Base-by-base conservation (phyloP, 2,329 filamentous ascomycete species). In the Diaporthe ilicicola region DNA sequence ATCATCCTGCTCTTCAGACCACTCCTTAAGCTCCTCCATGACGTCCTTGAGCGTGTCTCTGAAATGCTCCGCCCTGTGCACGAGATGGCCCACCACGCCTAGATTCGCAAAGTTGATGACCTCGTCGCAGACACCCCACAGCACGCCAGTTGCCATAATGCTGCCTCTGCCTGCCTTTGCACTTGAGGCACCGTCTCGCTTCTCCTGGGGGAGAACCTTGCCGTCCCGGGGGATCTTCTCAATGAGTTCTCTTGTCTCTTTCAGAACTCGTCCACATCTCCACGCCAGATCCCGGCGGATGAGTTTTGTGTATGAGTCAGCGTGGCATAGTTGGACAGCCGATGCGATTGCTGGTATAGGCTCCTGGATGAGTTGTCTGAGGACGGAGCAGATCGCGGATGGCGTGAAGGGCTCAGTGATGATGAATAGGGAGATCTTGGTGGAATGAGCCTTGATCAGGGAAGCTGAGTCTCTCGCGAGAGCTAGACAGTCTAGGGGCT, bases 321-420 rank as follows among this genome's bases (percentile, higher is more conserved):
- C 82, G 8, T 86, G 84, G 79, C 92, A 92, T 42, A 91, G 82
- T 73, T 94, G 87, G 2, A 91, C 89, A 0, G 92, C 91, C 0
- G 91, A 91, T 55, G 93, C 90, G 29, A 97, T 85, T 3, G 90
- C 93, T 0, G 93, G 92, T 0, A 97, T 85, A n/a, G 93, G 90
- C 0, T 90, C 90, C 15, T 89, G 86, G 27, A 91, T 87, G n/a
- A 97, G 86, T 70, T 94, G 90, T 42, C 89, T 86, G 5, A 98
- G 83, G 17, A 97, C 90, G 29, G 87, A 90, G 12, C 82, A 83
- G 42, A 97, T 86, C 6, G 94, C 95, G 0, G 91, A 90, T 0
- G 93, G 91, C 0, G 94, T 96, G 75, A 97, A 97, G 0, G 95
- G 95, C 22, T 93, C 88, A 77, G 93, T 97, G 77, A 97, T 92